phyloP scores from a whole-genome alignment of 2,329 filamentous ascomycete species.

The Curvularia verruculosa region DNA sequence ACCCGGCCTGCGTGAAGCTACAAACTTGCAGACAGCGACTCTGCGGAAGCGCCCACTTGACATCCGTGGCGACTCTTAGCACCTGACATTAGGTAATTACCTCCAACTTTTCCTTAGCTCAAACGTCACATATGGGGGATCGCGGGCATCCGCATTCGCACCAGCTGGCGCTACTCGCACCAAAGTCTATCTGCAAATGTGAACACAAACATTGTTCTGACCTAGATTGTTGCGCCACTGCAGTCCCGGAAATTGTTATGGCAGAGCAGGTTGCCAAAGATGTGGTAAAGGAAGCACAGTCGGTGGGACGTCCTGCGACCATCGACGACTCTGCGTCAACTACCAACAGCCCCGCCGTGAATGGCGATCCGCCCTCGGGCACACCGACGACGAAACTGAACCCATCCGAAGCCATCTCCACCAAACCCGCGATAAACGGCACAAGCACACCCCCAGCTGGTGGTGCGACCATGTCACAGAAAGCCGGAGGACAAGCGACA shows the following conservation, averaged over 20 bases:
- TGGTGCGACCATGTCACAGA: slow-evolving; percentile 25
- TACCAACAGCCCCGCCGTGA: slow-evolving; percentile 61
- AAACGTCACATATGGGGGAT: slow-evolving; percentile 32
- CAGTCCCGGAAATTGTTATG: slow-evolving; percentile 69
- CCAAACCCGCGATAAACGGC: slow-evolving; percentile 32
- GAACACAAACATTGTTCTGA: slow-evolving; percentile 43
- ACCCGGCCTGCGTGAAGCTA: slow-evolving; percentile 42
- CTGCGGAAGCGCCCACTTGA: slow-evolving; percentile 50
- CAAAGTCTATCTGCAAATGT: slow-evolving; percentile 25
- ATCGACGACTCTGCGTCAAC: slow-evolving; percentile 70
- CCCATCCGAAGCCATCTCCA: slow-evolving; percentile 48
- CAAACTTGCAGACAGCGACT: slow-evolving; percentile 42
- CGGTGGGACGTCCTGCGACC: slow-evolving; percentile 67
- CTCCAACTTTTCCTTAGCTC: slow-evolving; percentile 32
- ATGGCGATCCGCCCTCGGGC: slow-evolving; percentile 51
- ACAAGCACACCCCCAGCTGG: slow-evolving; percentile 26
- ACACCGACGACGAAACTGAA: slow-evolving; percentile 40
- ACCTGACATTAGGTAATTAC: slow-evolving; percentile 51
- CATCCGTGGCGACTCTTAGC: slow-evolving; percentile 48
- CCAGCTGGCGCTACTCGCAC: slow-evolving; percentile 24
- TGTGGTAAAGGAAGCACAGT: slow-evolving; percentile 75
- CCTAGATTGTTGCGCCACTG: slow-evolving; percentile 35
- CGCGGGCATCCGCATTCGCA: slow-evolving; percentile 29
- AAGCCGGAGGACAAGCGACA: slow-evolving; percentile 20
- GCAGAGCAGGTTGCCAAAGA: slow-evolving; percentile 72